phyloP scores from a whole-genome alignment of 768 basidiomycete genomes.

The Lactarius quietus region DNA sequence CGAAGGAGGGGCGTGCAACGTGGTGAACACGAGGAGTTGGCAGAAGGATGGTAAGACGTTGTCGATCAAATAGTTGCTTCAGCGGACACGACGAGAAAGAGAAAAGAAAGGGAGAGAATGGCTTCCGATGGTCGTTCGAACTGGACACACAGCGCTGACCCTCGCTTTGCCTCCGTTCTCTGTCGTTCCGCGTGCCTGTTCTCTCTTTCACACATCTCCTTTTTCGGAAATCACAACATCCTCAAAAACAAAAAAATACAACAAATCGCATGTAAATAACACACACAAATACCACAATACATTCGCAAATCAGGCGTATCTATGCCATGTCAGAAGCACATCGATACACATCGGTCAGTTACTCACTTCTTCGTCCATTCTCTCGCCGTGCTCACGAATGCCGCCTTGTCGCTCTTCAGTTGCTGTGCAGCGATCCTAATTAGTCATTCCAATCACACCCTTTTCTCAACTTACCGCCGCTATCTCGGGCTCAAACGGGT shows the following conservation, averaged over 20 bases:
- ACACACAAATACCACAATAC: neutral
- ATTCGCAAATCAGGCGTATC: constrained; percentile 20
- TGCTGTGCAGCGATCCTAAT: constrained; percentile 40
- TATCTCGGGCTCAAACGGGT: constrained; percentile 85
- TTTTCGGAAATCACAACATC: neutral
- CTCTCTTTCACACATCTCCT: neutral
- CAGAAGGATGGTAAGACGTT: constrained; percentile 15
- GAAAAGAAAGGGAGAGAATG: neutral
- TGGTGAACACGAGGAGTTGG: constrained; percentile 68
- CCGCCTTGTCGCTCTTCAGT: constrained; percentile 71
- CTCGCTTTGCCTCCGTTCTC: neutral
- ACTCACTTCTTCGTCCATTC: constrained; percentile 82
- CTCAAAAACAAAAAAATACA: neutral
- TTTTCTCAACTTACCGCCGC: constrained; percentile 55
- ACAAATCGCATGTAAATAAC: neutral
- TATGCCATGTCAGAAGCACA: constrained; percentile 7
- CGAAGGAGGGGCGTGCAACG: constrained; percentile 53
- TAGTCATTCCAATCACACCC: neutral
- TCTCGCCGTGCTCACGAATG: constrained; percentile 73
- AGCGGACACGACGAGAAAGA: neutral
- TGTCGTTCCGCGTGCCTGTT: neutral
- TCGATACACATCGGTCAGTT: neutral
- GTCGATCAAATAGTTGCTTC: neutral
- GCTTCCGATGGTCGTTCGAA: neutral
- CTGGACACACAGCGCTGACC: neutral